Evolutionary conservation across 495 filamentous ascomycete genomes (phyloP).

Genomic region (Chlorociboria aeruginascens): DNA sequence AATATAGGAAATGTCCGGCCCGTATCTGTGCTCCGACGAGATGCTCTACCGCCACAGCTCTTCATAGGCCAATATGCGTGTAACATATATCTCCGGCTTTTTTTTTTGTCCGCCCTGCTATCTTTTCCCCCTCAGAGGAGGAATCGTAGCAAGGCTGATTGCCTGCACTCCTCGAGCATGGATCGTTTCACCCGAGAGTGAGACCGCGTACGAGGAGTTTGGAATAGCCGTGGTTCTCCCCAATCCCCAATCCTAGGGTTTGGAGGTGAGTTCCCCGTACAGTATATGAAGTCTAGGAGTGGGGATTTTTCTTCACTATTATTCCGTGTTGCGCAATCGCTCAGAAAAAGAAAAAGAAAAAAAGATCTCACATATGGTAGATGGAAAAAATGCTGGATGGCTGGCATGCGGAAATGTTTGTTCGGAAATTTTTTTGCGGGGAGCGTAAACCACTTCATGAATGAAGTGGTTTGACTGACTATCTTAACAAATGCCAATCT

Average conservation of each 20-base stretch:
- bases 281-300: too few species aligned
- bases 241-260: too few species aligned
- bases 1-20: slow-evolving; percentile 49
- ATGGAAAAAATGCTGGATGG: background rate
- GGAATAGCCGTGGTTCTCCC: slow-evolving; percentile 25
- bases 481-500: slow-evolving; percentile 18
- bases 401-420: slow-evolving; percentile 6
- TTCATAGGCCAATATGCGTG: slow-evolving; percentile 59
- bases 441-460: slow-evolving; percentile 20
- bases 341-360: background rate
- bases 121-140: slow-evolving; percentile 11
- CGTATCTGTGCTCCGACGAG: slow-evolving; percentile 91
- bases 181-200: slow-evolving; percentile 24
- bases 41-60: slow-evolving; percentile 68
- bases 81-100: slow-evolving; percentile 38
- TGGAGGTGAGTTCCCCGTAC: too few species aligned
- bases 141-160: slow-evolving; percentile 36
- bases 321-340: too few species aligned
- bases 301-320: too few species aligned
- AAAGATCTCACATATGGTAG: too few species aligned
- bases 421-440: too few species aligned
- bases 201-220: slow-evolving; percentile 30
- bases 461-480: slow-evolving; percentile 16
- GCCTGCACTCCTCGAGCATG: slow-evolving; percentile 40
- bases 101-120: slow-evolving; percentile 33